phyloP scores from a whole-genome alignment of 768 basidiomycete genomes.

The Trametes sanguinea region DNA sequence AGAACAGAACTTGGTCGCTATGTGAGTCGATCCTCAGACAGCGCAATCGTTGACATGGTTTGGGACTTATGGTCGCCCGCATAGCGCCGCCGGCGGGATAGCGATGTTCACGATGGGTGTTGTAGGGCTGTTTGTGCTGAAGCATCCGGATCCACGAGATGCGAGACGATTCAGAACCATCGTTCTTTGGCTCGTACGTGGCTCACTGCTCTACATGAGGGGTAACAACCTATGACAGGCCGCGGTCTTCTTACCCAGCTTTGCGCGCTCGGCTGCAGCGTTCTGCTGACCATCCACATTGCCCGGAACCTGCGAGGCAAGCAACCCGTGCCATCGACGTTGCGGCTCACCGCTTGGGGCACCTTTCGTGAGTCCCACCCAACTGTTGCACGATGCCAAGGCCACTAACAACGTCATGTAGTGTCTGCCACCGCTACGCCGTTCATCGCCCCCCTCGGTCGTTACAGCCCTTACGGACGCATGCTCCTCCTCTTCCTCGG shows the following conservation, averaged over 20 bases:
- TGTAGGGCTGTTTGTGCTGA: conserved; percentile 7
- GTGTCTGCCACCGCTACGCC: conserved; percentile 47
- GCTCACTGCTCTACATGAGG: background rate
- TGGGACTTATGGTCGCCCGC: too few species aligned
- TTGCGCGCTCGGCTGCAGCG: conserved; percentile 32
- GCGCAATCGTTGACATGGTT: too few species aligned
- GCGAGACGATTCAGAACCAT: conserved; percentile 7
- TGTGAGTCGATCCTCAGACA: conserved; percentile 43
- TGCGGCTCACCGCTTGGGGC: conserved; percentile 66
- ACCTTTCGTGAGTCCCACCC: conserved; percentile 51
- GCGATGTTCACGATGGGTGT: conserved; percentile 44
- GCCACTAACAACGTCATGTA: background rate
- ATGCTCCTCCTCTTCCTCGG: conserved; percentile 66
- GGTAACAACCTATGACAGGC: background rate
- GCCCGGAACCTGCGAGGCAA: conserved; percentile 59
- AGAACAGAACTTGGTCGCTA: conserved; percentile 54
- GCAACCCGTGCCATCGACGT: conserved; percentile 58
- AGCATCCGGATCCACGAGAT: background rate
- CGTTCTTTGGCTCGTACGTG: conserved; percentile 9
- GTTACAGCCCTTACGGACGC: conserved; percentile 46
- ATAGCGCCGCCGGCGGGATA: conserved; percentile 42
- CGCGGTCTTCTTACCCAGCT: conserved; percentile 40
- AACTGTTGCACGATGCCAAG: background rate
- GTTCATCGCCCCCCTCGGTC: conserved; percentile 38
- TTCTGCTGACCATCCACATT: conserved; percentile 63